Conservation (phyloP, 495 filamentous ascomycete genomes). For the Penicillium steckii region DNA sequence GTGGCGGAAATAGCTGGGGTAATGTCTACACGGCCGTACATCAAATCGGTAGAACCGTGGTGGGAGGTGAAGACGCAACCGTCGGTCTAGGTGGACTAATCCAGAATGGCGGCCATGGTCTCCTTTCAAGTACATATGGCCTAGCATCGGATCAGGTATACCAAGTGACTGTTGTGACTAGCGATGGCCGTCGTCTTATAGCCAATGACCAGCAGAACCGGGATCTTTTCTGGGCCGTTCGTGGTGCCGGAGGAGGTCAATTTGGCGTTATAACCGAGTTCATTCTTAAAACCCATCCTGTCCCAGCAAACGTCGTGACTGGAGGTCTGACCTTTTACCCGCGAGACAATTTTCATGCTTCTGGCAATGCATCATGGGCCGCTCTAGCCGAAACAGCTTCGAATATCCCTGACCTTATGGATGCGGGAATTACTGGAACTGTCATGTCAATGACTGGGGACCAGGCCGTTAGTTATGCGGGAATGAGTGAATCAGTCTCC, state of each 20-base stretch:
- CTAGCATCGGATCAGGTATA: conserved; percentile 44
- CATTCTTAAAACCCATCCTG: conserved; percentile 38
- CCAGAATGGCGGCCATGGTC: conserved; percentile 54
- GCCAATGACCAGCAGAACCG: conserved; percentile 46
- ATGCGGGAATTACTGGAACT: conserved; percentile 10
- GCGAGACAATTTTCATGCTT: conserved; percentile 26
- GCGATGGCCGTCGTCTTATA: conserved; percentile 41
- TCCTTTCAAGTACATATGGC: conserved; percentile 12
- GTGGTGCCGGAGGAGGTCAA: conserved; percentile 26
- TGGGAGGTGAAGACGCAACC: conserved; percentile 23
- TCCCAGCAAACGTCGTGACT: conserved; percentile 26
- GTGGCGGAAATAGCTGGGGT: conserved; percentile 24
- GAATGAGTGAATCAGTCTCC: neutral
- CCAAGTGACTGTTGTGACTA: conserved; percentile 52
- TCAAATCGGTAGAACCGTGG: conserved; percentile 16
- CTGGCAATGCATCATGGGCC: conserved; percentile 38
- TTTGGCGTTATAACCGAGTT: conserved; percentile 40
- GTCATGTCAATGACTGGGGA: neutral
- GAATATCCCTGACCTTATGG: conserved; percentile 43
- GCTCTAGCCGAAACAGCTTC: conserved; percentile 37
- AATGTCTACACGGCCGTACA: conserved; percentile 10
- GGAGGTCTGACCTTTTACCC: conserved; percentile 27
- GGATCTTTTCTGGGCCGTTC: conserved; percentile 54
- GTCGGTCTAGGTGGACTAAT: conserved; percentile 50
- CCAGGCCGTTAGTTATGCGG: neutral